Evolutionary conservation across 805 yeast species (phyloP), one percentile per base, ranked within the genome.

Genomic region (Diddensiella transvaalensis): DNA sequence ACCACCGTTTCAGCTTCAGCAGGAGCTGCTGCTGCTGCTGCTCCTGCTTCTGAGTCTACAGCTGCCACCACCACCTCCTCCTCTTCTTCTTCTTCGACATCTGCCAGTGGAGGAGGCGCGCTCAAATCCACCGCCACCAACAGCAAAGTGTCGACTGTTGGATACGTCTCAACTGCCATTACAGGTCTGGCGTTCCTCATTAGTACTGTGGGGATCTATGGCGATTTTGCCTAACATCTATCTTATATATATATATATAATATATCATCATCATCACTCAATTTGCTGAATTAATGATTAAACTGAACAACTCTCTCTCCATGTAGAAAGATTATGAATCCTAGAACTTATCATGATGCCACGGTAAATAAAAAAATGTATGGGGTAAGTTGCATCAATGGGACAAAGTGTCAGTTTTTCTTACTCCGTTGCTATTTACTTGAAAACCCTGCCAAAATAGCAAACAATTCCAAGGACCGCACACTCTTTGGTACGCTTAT

Each of bases 151-250:
- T 26, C 32, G 8, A 26, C 32, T 8, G 13, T 26, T 21, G 43
- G 43, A 6, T 23, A 23, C 19, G 23, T 46, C 19, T 42, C 56
- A 19, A 42, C 58, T 2, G 49, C 46, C 8, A 42, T 52, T 33
- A 40, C 36, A 11, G 51, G 52, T 18, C 26, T 56, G 21, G 62
- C 55, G 15, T 58, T 58, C 29, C 40, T 55, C 33, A 50, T 52
- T 21, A 30, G 52, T 18, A 55, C 62, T 8, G 54, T 58, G 23
- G 62, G 62, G 17, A 56, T 58, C 40, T 58, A 58, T 40, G 62
- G 62, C 6, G 62, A 58, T 39, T 33, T 55, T 50, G 44, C 46
- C 32, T 50, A 42, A 15, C 23, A 10, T n/a, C n/a, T n/a, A n/a
- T n/a, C 10, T 36, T 18, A 36, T 36, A 36, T 36, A 36, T 36